Evolutionary conservation across 1,284 basidiomycete species (phyloP).

Genomic region (Erythrobasidium hasegawianum): DNA sequence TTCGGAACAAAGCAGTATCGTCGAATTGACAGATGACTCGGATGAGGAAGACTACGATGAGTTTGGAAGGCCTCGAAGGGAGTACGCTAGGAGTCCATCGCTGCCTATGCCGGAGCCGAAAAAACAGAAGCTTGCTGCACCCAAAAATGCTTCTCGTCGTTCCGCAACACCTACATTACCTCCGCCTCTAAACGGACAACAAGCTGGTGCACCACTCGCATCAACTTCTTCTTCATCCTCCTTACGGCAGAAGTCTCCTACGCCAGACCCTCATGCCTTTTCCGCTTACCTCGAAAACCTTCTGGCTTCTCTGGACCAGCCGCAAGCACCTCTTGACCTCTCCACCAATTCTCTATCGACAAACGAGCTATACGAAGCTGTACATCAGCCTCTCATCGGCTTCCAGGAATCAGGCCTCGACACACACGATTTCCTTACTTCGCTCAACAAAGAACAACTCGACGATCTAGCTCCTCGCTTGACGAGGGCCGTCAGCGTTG

Average conservation of each 20-base stretch:
- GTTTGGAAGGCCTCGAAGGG: not conserved
- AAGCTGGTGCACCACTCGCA: not conserved
- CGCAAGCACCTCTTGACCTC: not conserved
- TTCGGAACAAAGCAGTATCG: not conserved
- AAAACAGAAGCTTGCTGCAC: not conserved
- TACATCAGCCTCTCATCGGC: not conserved
- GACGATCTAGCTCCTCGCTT: not conserved
- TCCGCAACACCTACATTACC: not conserved
- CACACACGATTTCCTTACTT: not conserved
- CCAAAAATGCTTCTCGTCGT: not conserved
- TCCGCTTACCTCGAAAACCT: slow-evolving; percentile 17
- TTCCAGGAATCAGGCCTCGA: not conserved
- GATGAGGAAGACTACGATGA: not conserved
- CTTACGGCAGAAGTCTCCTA: not conserved
- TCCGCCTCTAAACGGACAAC: not conserved
- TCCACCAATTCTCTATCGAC: not conserved
- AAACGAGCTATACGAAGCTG: not conserved
- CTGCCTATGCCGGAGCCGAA: not conserved
- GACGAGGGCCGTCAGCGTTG: not conserved
- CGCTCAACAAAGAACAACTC: not conserved
- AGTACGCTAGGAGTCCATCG: not conserved
- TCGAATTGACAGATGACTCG: not conserved
- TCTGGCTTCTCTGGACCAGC: slow-evolving; percentile 10
- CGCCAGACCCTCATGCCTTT: slow-evolving; percentile 11
- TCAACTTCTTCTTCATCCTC: not conserved